These are phyloP conservation scores for Tolypocladium ophioglossoides DNA, from an alignment of 2,329 filamentous ascomycete species.

Conservation along the genomic window DNA sequence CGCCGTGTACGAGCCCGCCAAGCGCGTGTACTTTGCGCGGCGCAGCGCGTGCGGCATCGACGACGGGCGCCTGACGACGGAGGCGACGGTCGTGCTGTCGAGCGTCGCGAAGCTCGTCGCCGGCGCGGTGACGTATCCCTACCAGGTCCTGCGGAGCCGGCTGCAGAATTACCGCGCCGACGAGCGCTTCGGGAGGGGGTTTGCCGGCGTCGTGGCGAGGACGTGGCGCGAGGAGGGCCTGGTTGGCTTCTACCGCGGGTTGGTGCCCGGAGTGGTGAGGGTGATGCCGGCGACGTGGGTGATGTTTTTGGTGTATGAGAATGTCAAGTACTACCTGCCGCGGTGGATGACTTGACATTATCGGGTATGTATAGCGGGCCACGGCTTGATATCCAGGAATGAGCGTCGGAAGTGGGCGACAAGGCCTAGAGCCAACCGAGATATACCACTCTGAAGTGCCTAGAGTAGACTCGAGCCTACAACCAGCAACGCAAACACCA, in stretches of 20 bases:
- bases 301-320: conserved; percentile 95
- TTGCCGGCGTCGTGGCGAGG: conserved; percentile 58
- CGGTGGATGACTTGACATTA: conserved; percentile 19
- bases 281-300: conserved; percentile 94
- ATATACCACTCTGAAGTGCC: background rate
- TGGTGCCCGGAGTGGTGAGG: conserved; percentile 79
- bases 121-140: conserved; percentile 85
- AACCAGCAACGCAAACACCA: background rate
- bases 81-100: conserved; percentile 72
- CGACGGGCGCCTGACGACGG: conserved; percentile 43
- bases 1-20: conserved; percentile 74
- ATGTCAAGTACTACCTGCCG: conserved; percentile 64
- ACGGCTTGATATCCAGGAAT: background rate
- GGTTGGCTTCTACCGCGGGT: conserved; percentile 80
- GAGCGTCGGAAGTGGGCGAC: background rate
- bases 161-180: conserved; percentile 84
- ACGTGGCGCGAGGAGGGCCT: conserved; percentile 73
- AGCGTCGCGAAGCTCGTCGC: conserved; percentile 78
- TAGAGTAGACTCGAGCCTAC: background rate
- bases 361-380: background rate
- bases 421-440: background rate
- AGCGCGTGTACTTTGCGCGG: conserved; percentile 44
- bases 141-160: conserved; percentile 81
- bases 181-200: conserved; percentile 58
- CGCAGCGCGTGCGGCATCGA: conserved; percentile 10